Base-by-base conservation (phyloP, 768 basidiomycete species). In the Leccinum incarnatum region DNA sequence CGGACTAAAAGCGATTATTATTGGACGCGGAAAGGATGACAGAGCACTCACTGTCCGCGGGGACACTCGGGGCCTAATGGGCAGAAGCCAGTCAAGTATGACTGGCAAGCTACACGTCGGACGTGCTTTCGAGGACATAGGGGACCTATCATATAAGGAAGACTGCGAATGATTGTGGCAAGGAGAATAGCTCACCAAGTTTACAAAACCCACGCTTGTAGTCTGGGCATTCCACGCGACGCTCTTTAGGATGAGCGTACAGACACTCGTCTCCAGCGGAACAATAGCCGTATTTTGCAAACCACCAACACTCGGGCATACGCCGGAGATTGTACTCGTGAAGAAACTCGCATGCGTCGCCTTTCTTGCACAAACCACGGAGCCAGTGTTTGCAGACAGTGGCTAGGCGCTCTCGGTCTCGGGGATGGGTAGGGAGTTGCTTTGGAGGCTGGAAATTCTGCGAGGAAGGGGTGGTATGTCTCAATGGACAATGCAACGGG, bases 231-330 rank as follows among this genome's bases (percentile, higher is more conserved):
- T 96, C 95, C 4, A 92, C 85, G 57, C 86, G 83, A 53, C 95
- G 83, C 74, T 95, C 93, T 72, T 94, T 93, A 12, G 93, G 94
- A 70, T 96, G 93, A 15, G 93, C 92, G 72, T 98, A 99, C 64
- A 99, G 79, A 72, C 97, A 99, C 74, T 98, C 95, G 65, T 96
- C 95, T 57, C 97, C 96, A 19, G 95, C 89, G 25, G 93, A 92
- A 73, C 97, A 98, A 74, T 95, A 98, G 15, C 97, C 97, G 68
- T 94, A 95, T 74, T 96, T 97, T 53, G 93, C 93, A 73, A 87
- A 98, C 95, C 95, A 98, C 89, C 94, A 97, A 69, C 97, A 98
- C 72, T 98, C 93, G 6, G 97, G 97, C 95, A 98, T 98, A 60
- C 93, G 88, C 59, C 97, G 79, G 53, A 99, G 82, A 72, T 98